Conservation (phyloP, 1,284 basidiomycete genomes). For the Cerioporus squamosus region DNA sequence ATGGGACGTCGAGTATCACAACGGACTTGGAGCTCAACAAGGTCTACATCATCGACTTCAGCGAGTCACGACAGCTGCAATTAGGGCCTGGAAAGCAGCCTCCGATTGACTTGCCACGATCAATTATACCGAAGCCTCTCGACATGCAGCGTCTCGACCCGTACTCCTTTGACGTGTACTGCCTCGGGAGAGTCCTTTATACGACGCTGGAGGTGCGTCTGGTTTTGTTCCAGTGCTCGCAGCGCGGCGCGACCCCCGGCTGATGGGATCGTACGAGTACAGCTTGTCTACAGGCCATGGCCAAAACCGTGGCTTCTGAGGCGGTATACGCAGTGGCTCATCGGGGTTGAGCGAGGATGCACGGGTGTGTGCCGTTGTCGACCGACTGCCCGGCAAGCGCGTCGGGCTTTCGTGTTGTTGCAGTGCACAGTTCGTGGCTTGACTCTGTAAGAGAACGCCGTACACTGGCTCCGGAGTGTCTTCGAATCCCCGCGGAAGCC, state of each 20-base stretch:
- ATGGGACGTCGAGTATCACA: background rate
- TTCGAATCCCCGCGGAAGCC: too few species aligned
- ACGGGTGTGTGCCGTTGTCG: background rate
- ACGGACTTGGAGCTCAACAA: background rate
- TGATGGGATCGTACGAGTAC: background rate
- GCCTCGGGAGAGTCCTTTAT: background rate
- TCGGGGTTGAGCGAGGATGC: background rate
- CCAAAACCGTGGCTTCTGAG: background rate
- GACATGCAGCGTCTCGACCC: background rate
- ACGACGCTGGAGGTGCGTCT: background rate
- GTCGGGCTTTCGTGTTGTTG: background rate
- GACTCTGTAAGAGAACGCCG: background rate
- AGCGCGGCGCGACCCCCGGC: too few species aligned
- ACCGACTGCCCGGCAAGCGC: background rate
- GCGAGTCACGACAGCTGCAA: background rate
- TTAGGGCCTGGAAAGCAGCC: background rate
- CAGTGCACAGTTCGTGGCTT: background rate
- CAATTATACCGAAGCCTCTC: background rate
- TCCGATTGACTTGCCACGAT: background rate
- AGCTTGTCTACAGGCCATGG: background rate
- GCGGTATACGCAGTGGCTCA: background rate
- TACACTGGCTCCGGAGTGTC: too few species aligned
- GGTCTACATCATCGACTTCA: constrained; percentile 3
- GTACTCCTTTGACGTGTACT: background rate
- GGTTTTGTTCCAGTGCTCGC: too few species aligned